Percentiles rank a stretch among this genome's conserved stretches.
phyloP scores from a whole-genome alignment of 2,329 filamentous ascomycete genomes.

The Penicillium sp. region DNA sequence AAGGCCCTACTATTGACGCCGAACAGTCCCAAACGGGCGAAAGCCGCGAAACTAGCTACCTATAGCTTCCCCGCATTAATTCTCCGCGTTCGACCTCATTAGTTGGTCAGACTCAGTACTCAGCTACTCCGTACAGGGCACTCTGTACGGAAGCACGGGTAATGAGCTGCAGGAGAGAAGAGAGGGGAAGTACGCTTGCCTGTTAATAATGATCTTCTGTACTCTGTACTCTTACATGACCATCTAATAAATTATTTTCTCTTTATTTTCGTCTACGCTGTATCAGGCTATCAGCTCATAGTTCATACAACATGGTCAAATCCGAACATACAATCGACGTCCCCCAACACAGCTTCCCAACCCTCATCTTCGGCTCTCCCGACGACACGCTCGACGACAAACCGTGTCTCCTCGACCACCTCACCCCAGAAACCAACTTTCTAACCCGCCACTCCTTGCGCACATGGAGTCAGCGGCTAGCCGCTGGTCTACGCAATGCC shows the following conservation, averaged over 20 bases:
- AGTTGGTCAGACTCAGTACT: too few species aligned
- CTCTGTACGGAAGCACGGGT: neutral
- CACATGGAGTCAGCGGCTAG: slow-evolving; percentile 68
- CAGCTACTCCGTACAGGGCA: too few species aligned
- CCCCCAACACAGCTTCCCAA: slow-evolving; percentile 32
- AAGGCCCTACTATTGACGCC: neutral
- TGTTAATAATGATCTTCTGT: neutral
- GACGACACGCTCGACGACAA: slow-evolving; percentile 43
- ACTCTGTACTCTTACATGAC: neutral
- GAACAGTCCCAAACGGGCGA: neutral
- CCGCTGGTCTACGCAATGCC: slow-evolving; percentile 60
- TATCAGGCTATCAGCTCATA: neutral
- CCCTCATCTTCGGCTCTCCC: slow-evolving; percentile 51
- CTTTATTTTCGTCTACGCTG: neutral
- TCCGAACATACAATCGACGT: slow-evolving; percentile 48
- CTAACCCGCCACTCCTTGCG: slow-evolving; percentile 64
- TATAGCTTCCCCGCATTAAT: slow-evolving; percentile 5
- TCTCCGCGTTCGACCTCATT: neutral
- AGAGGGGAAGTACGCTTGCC: neutral
- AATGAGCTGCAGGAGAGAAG: neutral
- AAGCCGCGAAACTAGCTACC: neutral
- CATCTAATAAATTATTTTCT: neutral
- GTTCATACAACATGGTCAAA: slow-evolving; percentile 46
- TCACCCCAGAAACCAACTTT: slow-evolving; percentile 62
- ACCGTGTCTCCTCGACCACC: slow-evolving; percentile 58